These are phyloP conservation scores for Agroathelia rolfsii DNA, from an alignment of 1,284 basidiomycete species.

Conservation along the genomic window DNA sequence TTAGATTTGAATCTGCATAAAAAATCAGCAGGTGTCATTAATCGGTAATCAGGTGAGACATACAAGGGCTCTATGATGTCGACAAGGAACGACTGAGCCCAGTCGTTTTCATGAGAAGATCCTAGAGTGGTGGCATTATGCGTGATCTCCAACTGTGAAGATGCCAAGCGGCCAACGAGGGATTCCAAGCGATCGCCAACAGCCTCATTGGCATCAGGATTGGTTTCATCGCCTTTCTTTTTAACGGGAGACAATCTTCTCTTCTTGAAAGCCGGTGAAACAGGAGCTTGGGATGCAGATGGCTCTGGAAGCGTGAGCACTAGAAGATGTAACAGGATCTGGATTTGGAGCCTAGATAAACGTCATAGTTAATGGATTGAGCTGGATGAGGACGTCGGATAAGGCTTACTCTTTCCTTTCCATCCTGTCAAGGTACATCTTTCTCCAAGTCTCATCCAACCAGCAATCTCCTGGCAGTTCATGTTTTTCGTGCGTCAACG, in stretches of 20 bases:
- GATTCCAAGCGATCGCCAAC: slow-evolving; percentile 50
- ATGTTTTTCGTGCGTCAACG: slow-evolving; percentile 45
- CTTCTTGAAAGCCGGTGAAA: slow-evolving; percentile 16
- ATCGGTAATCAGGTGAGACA: slow-evolving; percentile 15
- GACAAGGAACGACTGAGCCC: slow-evolving; percentile 63
- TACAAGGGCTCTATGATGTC: slow-evolving; percentile 55
- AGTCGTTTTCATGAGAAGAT: slow-evolving; percentile 30
- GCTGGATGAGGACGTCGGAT: too few relatives aligned
- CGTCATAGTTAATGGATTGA: neutral
- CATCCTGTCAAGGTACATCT: slow-evolving; percentile 48
- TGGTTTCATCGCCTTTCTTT: slow-evolving; percentile 20
- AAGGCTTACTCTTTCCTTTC: slow-evolving; percentile 61
- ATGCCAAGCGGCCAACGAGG: slow-evolving; percentile 68
- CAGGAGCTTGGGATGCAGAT: slow-evolving; percentile 14
- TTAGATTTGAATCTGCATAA: slow-evolving; percentile 41
- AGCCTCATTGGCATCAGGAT: too few relatives aligned
- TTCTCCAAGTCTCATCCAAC: slow-evolving; percentile 42
- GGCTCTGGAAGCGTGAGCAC: slow-evolving; percentile 52
- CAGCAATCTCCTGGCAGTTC: slow-evolving; percentile 23
- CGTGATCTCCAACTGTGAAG: slow-evolving; percentile 54
- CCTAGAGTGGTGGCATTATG: slow-evolving; percentile 21
- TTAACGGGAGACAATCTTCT: slow-evolving; percentile 24
- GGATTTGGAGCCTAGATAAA: slow-evolving; percentile 50
- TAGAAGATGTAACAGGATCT: slow-evolving; percentile 57
- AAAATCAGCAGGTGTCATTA: neutral